These are phyloP conservation scores for Geotrichum ghanense DNA, from an alignment of 805 yeast species.

Conservation along the genomic window DNA sequence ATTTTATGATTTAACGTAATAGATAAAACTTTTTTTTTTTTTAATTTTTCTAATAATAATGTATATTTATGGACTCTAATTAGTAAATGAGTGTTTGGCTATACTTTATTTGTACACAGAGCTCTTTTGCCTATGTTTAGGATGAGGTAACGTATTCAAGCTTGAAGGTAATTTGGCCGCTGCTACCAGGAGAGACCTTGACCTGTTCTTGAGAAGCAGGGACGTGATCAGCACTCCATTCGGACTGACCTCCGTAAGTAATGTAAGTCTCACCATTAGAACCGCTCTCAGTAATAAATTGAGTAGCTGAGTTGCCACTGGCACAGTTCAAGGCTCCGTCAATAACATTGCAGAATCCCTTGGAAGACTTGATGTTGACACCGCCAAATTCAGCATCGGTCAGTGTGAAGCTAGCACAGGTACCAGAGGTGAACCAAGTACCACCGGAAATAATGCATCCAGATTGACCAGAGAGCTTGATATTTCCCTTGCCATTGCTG, in stretches of 20 bases:
- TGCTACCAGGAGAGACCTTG: slow-evolving; percentile 35
- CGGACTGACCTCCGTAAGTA: slow-evolving; percentile 48
- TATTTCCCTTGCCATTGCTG: slow-evolving; percentile 31
- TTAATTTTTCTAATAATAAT: no score
- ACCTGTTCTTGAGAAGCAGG: slow-evolving; percentile 39
- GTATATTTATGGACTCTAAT: no score
- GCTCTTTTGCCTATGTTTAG: slow-evolving; percentile 3
- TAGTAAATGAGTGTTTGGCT: no score
- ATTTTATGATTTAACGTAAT: no score
- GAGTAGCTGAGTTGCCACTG: slow-evolving; percentile 32
- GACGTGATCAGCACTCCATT: slow-evolving; percentile 44
- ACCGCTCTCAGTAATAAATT: slow-evolving; percentile 43
- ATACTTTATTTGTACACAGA: no score
- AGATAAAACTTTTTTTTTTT: no score
- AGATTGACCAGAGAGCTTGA: slow-evolving; percentile 37
- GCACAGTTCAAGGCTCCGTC: slow-evolving; percentile 27
- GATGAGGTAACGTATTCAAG: slow-evolving; percentile 26
- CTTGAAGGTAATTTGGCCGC: slow-evolving; percentile 29
- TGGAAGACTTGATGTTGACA: slow-evolving; percentile 52
- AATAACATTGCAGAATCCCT: slow-evolving; percentile 53
- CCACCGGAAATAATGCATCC: slow-evolving; percentile 87
- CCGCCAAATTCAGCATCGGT: slow-evolving; percentile 61
- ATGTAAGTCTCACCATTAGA: slow-evolving; percentile 35
- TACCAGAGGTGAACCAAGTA: slow-evolving; percentile 59
- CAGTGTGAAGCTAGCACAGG: slow-evolving; percentile 63